Percentiles rank a stretch among this genome's conserved stretches.
Conservation (phyloP, 805 yeast genomes). For the Sporopachydermia quercuum region DNA sequence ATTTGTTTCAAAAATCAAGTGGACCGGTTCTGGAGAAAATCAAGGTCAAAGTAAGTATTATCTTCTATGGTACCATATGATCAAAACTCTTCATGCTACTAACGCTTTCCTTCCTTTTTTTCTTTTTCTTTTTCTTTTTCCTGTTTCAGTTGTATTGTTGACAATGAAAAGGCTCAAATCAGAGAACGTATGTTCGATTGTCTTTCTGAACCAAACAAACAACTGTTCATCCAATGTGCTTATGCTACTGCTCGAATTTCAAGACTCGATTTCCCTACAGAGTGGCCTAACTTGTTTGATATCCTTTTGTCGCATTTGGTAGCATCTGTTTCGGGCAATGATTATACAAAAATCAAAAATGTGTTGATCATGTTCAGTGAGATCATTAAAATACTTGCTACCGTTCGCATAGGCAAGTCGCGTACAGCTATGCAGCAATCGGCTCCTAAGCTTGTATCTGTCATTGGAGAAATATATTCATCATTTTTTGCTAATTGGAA, state of each 20-base stretch:
- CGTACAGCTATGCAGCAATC: conserved; percentile 64
- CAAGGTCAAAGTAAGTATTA: conserved; percentile 33
- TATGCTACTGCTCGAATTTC: conserved; percentile 67
- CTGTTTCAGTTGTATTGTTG: conserved; percentile 25
- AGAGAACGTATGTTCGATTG: conserved; percentile 40
- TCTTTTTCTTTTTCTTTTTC: not conserved
- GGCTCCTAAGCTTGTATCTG: conserved; percentile 46
- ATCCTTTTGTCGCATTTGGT: conserved; percentile 21
- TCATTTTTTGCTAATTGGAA: conserved; percentile 53
- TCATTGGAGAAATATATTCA: conserved; percentile 44
- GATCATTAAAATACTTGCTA: conserved; percentile 54
- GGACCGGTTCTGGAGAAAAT: conserved; percentile 71
- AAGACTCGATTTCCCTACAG: conserved; percentile 71
- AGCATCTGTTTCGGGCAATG: conserved; percentile 26
- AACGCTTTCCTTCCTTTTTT: not conserved
- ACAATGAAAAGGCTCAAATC: conserved; percentile 59
- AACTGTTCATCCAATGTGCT: conserved; percentile 70
- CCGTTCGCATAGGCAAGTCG: conserved; percentile 73
- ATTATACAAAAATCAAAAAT: conserved; percentile 46
- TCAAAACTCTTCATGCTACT: not conserved
- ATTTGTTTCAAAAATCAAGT: conserved; percentile 82
- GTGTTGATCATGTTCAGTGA: conserved; percentile 58
- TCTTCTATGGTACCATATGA: not conserved
- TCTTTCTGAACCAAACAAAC: conserved; percentile 57
- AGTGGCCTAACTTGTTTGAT: conserved; percentile 76